Evolutionary conservation across 176 grass and related monocot species (phyloP).

Genomic region (Bonia amplexicaulis): DNA sequence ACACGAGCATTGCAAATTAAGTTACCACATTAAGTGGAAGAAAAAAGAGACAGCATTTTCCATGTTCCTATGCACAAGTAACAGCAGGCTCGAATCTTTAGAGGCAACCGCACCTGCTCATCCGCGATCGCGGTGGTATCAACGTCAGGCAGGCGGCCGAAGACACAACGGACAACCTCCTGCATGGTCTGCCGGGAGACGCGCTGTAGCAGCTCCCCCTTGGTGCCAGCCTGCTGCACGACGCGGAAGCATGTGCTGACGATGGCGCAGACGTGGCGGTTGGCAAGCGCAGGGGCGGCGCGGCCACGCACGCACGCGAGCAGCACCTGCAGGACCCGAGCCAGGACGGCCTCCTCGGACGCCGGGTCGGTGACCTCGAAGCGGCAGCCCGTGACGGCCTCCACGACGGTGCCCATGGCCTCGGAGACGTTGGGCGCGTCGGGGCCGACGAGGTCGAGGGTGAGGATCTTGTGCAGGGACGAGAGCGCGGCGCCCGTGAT

Average conservation of each 20-base stretch:
- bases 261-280: constrained; percentile 84
- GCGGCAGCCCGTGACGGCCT: constrained; percentile 81
- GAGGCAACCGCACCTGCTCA: constrained; percentile 27
- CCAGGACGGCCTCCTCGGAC: constrained; percentile 90
- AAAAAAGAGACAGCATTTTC: neutral
- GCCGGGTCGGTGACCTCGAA: constrained; percentile 96
- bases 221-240: constrained; percentile 96
- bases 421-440: constrained; percentile 31
- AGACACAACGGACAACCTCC: constrained; percentile 82
- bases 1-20: constrained; percentile 8
- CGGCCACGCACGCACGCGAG: constrained; percentile 69
- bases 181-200: constrained; percentile 97
- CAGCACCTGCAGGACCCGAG: constrained; percentile 82
- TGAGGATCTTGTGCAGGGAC: constrained; percentile 85
- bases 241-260: constrained; percentile 94
- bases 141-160: constrained; percentile 54
- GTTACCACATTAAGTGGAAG: neutral
- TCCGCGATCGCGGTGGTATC: neutral
- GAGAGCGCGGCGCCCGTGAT: constrained; percentile 87
- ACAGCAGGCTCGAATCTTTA: neutral
- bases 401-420: constrained; percentile 69
- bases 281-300: constrained; percentile 52
- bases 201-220: constrained; percentile 91
- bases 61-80: neutral
- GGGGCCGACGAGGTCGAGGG: constrained; percentile 59